These are phyloP conservation scores for Dictyostelium capitatum DNA, from an alignment of 78 protist species.

Conservation along the genomic window DNA sequence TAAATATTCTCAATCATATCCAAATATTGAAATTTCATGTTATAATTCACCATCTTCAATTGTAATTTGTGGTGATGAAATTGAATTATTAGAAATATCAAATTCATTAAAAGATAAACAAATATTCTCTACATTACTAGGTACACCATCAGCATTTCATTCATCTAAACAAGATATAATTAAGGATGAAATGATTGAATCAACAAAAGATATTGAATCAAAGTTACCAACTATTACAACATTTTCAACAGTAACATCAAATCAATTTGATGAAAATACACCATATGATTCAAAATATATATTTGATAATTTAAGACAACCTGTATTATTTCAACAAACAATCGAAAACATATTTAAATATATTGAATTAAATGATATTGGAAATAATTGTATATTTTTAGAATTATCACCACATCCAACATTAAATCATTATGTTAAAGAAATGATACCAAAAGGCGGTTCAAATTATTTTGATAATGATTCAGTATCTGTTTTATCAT, in stretches of 20 bases:
- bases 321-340: constrained; percentile 25
- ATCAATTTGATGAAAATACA: background rate
- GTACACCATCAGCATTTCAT: constrained; percentile 53
- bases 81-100: background rate
- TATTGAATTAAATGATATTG: background rate
- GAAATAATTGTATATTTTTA: background rate
- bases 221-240: background rate
- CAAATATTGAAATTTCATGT: constrained; percentile 34
- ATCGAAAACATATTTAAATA: background rate
- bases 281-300: background rate
- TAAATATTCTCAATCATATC: background rate
- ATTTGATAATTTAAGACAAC: constrained; percentile 29
- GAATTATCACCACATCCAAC: constrained; percentile 49
- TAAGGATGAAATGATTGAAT: background rate
- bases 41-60: constrained; percentile 42
- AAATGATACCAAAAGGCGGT: background rate
- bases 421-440: background rate
- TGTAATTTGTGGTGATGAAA: constrained; percentile 41
- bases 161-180: constrained; percentile 55
- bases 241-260: constrained; percentile 14
- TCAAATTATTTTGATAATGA: background rate
- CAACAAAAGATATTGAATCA: background rate
- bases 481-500: background rate
- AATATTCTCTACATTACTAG: constrained; percentile 7
- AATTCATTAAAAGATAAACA: background rate